Percentiles rank a stretch among this genome's conserved stretches.
Conservation (phyloP, 129 eudicot genomes). For the Artemisia annua region DNA sequence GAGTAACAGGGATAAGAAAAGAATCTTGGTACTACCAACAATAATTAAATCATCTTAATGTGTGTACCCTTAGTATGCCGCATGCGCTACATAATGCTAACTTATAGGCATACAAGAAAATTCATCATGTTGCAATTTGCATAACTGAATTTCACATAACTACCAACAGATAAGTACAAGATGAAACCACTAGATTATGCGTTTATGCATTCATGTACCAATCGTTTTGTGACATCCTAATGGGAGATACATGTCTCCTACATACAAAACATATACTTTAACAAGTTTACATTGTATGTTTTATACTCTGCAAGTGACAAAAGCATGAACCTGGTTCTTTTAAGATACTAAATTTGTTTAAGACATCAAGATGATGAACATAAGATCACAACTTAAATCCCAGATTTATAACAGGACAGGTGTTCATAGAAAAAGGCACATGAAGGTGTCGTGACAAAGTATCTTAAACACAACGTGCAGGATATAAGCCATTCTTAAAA, state of each 20-base stretch:
- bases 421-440: not conserved
- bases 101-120: conserved; percentile 9
- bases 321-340: not conserved
- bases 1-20: not conserved
- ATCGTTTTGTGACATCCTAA: not conserved
- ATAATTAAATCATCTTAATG: not conserved
- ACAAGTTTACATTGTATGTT: not conserved
- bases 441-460: not conserved
- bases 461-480: conserved; percentile 1
- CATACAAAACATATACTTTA: not conserved
- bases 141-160: conserved; percentile 7
- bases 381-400: not conserved
- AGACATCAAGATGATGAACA: conserved; percentile 10
- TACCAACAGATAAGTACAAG: not conserved
- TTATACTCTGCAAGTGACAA: conserved; percentile 11
- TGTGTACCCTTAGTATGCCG: not conserved
- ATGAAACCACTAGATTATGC: not conserved
- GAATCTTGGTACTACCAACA: conserved; percentile 6
- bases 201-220: not conserved
- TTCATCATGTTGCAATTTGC: conserved; percentile 5
- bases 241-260: not conserved
- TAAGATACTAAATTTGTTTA: not conserved
- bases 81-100: conserved; percentile 17
- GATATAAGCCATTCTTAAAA: conserved; percentile 16
- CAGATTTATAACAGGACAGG: not conserved